phyloP scores from a whole-genome alignment of 768 basidiomycete species.

The Pulveroboletus frians region DNA sequence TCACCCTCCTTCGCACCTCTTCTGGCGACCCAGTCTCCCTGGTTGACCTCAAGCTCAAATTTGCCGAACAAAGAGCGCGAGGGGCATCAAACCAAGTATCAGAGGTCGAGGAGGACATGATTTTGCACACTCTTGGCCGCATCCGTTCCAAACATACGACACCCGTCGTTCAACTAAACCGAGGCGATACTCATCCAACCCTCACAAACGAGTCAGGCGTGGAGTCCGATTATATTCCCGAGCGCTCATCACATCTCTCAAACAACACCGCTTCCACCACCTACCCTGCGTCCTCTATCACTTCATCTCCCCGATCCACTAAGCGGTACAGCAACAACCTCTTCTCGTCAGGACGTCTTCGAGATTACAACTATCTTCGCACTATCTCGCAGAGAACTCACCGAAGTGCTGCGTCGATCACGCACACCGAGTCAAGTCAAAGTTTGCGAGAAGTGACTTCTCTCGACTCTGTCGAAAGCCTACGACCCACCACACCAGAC shows the following conservation, averaged over 20 bases:
- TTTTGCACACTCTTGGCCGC: slow-evolving; percentile 64
- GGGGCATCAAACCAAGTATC: slow-evolving; percentile 65
- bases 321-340: slow-evolving; percentile 85
- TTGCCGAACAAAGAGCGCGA: slow-evolving; percentile 72
- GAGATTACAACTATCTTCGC: slow-evolving; percentile 69
- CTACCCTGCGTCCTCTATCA: slow-evolving; percentile 37
- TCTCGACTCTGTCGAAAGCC: slow-evolving; percentile 40
- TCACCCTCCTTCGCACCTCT: slow-evolving; percentile 69
- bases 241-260: slow-evolving; percentile 32
- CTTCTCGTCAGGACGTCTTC: slow-evolving; percentile 74
- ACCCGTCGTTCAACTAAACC: slow-evolving; percentile 15
- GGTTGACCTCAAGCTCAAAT: slow-evolving; percentile 56
- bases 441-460: slow-evolving; percentile 44
- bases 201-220: slow-evolving; percentile 13
- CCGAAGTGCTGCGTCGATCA: slow-evolving; percentile 37
- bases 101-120: slow-evolving; percentile 82
- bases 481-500: slow-evolving; percentile 56
- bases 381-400: slow-evolving; percentile 43
- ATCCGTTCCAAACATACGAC: slow-evolving; percentile 37
- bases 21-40: slow-evolving; percentile 62
- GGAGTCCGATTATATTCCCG: slow-evolving; percentile 31
- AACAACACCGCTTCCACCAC: slow-evolving; percentile 35
- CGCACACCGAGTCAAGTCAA: slow-evolving; percentile 42
- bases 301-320: slow-evolving; percentile 42
- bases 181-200: slow-evolving; percentile 15